Conservation (phyloP, 495 filamentous ascomycete genomes). For the Pseudoneurospora amorphoporcata region DNA sequence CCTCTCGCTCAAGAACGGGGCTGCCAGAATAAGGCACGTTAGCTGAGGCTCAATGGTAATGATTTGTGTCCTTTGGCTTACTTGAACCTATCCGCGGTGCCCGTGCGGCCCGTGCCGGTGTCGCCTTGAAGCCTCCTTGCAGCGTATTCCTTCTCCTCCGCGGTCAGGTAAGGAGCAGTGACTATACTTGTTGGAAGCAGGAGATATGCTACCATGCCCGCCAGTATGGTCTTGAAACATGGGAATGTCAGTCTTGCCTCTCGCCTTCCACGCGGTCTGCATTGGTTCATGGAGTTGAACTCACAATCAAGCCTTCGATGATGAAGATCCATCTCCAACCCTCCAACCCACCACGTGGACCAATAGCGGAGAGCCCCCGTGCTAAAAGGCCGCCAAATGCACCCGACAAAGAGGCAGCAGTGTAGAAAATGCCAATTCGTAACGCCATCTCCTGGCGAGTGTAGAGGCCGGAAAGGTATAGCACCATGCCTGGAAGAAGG, state of each 20-base stretch:
- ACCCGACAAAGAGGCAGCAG: slow-evolving; percentile 44
- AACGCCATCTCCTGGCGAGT: slow-evolving; percentile 40
- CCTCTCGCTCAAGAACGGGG: slow-evolving; percentile 28
- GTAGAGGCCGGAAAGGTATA: slow-evolving; percentile 40
- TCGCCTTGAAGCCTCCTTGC: slow-evolving; percentile 27
- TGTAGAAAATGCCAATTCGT: slow-evolving; percentile 46
- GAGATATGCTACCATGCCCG: slow-evolving; percentile 45
- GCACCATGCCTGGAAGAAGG: slow-evolving; percentile 39
- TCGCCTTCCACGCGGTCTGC: background rate
- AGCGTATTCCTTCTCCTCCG: slow-evolving; percentile 34
- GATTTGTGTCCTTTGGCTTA: slow-evolving; percentile 5
- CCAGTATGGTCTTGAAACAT: slow-evolving; percentile 37
- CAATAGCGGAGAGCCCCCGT: slow-evolving; percentile 31
- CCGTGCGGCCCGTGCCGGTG: slow-evolving; percentile 4
- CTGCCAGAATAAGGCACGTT: slow-evolving; percentile 9
- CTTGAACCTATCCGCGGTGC: slow-evolving; percentile 23
- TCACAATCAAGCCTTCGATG: slow-evolving; percentile 38
- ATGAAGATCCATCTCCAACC: slow-evolving; percentile 46
- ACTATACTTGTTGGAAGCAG: slow-evolving; percentile 48
- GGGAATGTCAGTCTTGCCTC: slow-evolving; percentile 3
- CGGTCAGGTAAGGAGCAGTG: slow-evolving; percentile 41
- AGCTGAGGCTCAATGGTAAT: background rate
- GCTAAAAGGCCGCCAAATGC: slow-evolving; percentile 44
- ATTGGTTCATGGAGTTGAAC: slow-evolving; percentile 1
- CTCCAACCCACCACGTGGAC: slow-evolving; percentile 27